Base-by-base conservation (phyloP, 345 rosid species). In the Barbarea vulgaris region DNA sequence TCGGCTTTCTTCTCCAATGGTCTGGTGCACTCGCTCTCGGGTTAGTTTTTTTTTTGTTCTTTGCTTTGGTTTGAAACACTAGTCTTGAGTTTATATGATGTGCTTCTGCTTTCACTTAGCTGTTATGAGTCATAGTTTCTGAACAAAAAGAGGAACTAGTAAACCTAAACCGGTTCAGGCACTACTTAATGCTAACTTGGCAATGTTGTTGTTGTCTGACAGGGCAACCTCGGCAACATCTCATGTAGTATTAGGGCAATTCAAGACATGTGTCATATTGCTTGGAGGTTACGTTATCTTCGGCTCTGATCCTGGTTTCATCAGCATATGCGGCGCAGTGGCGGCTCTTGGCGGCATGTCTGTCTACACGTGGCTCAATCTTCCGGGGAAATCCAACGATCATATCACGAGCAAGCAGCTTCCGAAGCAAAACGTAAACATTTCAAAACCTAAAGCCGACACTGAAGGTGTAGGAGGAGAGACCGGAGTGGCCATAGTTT, bases 11-110 rank as follows among this genome's bases (percentile, higher is more conserved):
- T 50, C 89, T 95, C 11, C 99, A 95, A 42, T 89, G 97, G 98
- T 95, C 98, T 6, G 99, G 98, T 19, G 98, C 98, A 63, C 84
- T 95, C 67, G 98, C 98, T 46, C 89, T 95, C 9, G 97, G 99
- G 98, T 95, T 69, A 82, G 87, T 66, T 9, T 36, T 76, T 66
- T 11, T 36, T 76, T 48, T 21, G 6, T 48, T 46, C 61, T 5
- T 60, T 24, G 25, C 47, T 69, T 60, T 1, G 22, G n/a, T 67
- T 27, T 17, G 0, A 14, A 13, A 42, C 59, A 41, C 24, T 9
- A 75, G 9, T 30, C 33, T 68, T 39, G 54, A 56, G 55, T 37
- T 78, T 50, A 28, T 24, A 22, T 17, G 10, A 37, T 53, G 52
- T 41, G 39, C 27, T 64, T 73, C 37, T 42, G 39, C 64, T n/a